Evolutionary conservation across 139 green algal genomes (phyloP), one percentile per base, ranked within the genome.

Genomic region (Coelastrella sp.): DNA sequence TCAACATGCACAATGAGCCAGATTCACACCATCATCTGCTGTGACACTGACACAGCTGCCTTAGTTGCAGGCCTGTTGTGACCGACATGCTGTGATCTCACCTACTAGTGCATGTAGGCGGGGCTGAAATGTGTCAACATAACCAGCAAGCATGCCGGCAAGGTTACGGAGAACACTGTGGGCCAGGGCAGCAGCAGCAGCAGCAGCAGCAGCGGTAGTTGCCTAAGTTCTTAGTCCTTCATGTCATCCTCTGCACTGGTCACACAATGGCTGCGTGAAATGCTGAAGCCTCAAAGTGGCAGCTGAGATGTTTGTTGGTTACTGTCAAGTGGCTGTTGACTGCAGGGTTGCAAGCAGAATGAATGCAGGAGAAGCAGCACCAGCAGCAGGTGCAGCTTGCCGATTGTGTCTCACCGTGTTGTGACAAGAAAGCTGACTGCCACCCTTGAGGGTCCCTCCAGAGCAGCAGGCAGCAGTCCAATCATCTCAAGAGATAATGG

Each of bases 401-500:
- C 66, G 7, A 35, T 13, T 25, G 1, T 27, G 48, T 30, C 41
- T 38, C 41, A 79, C 73, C 50, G 48, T 67, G 73, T 69, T 19
- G 25, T 2, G 2, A 50, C 50, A 17, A 81, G 50, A 1, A 35
- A 37, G 27, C 32, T 37, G 30, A 68, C 50, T 4, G 73, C 73
- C 27, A 81, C 23, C 3, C 73, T 40, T 67, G 73, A 50, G 27
- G 73, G 73, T 30, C n/a, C 41, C 50, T 81, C 73, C 50, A 68
- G 73, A 6, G 50, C 73, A 38, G 73, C 73, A 43, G 73, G 73
- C 73, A 81, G 73, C 35, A 81, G 73, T 15, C 73, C 34, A 11
- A 81, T 34, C 50, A 67, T 38, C 50, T 81, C 73, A 21, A 77
- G 35, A 23, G 50, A 51, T 38, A 81, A 19, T 6, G 72, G 72